These are phyloP conservation scores for Vaccinium vitisidaea DNA, from an alignment of 148 eudicot genomes.

Conservation along the genomic window DNA sequence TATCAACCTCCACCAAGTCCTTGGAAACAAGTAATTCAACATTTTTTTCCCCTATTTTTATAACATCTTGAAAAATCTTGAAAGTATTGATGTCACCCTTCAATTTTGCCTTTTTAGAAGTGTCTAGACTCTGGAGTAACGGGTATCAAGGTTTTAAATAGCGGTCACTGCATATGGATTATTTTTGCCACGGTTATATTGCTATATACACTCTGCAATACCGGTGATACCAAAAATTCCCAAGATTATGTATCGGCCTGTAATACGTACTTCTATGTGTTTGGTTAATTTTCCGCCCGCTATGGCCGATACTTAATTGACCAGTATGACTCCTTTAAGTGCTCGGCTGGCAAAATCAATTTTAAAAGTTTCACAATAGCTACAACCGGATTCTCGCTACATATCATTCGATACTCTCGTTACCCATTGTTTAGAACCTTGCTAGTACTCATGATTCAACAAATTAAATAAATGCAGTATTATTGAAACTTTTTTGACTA, in stretches of 20 bases:
- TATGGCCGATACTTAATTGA: neutral
- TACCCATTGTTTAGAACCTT: neutral
- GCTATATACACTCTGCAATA: no score
- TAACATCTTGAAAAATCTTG: neutral
- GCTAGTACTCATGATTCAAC: neutral
- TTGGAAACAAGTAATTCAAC: constrained; percentile 54
- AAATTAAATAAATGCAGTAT: neutral
- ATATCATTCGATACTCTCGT: neutral
- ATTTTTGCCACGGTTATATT: no score
- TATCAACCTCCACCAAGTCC: constrained; percentile 55
- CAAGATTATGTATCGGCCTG: no score
- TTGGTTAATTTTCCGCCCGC: neutral
- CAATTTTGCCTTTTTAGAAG: neutral
- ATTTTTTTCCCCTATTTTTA: neutral
- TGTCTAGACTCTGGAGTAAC: no score
- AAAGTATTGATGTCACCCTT: neutral
- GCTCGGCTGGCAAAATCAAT: no score
- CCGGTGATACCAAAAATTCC: no score
- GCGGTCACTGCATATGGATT: no score
- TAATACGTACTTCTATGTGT: no score
- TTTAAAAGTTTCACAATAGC: no score
- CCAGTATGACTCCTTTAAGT: neutral
- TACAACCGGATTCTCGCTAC: neutral
- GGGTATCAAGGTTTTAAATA: no score
- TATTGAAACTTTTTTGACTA: neutral